Evolutionary conservation across 2,329 filamentous ascomycete species (phyloP).

Genomic region (Verticillium dahliae): DNA sequence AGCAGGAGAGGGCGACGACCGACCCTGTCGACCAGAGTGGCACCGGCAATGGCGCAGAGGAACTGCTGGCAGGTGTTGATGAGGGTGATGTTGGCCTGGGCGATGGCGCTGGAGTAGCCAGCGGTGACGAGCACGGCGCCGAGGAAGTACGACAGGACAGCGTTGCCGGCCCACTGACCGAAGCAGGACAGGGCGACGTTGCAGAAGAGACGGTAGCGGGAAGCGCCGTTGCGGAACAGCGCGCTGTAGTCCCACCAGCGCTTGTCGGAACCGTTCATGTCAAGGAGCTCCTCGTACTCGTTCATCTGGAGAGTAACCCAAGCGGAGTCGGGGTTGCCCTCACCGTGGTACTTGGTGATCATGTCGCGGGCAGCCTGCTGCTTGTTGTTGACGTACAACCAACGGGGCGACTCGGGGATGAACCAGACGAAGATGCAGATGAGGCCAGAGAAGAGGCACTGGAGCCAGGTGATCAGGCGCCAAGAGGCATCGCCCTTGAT

Average conservation of each 20-base stretch:
- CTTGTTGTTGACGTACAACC: slow-evolving; percentile 29
- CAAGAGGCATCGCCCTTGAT: slow-evolving; percentile 25
- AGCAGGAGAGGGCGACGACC: slow-evolving; percentile 47
- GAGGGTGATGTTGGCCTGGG: slow-evolving; percentile 42
- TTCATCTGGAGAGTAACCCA: slow-evolving; percentile 29
- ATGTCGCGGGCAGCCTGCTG: slow-evolving; percentile 19
- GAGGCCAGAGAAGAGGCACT: slow-evolving; percentile 27
- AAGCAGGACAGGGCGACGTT: slow-evolving; percentile 36
- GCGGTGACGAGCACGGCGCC: slow-evolving; percentile 41
- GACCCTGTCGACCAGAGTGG: slow-evolving; percentile 39
- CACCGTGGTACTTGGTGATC: slow-evolving; percentile 32
- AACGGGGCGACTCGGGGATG: slow-evolving; percentile 29
- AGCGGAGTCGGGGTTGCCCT: slow-evolving; percentile 27
- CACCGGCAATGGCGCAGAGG: slow-evolving; percentile 40
- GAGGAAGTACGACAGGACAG: slow-evolving; percentile 42
- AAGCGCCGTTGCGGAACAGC: slow-evolving; percentile 30
- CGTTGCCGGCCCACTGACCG: slow-evolving; percentile 38
- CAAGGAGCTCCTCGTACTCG: slow-evolving; percentile 35
- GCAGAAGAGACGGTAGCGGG: slow-evolving; percentile 36
- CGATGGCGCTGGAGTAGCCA: slow-evolving; percentile 31
- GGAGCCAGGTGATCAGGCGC: slow-evolving; percentile 32
- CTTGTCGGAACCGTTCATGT: slow-evolving; percentile 37
- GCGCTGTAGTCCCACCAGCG: slow-evolving; percentile 41
- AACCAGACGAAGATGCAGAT: slow-evolving; percentile 22
- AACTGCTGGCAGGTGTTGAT: slow-evolving; percentile 45